Base-by-base conservation (phyloP, 2,329 filamentous ascomycete genomes). In the Intubia oerlemansii region DNA sequence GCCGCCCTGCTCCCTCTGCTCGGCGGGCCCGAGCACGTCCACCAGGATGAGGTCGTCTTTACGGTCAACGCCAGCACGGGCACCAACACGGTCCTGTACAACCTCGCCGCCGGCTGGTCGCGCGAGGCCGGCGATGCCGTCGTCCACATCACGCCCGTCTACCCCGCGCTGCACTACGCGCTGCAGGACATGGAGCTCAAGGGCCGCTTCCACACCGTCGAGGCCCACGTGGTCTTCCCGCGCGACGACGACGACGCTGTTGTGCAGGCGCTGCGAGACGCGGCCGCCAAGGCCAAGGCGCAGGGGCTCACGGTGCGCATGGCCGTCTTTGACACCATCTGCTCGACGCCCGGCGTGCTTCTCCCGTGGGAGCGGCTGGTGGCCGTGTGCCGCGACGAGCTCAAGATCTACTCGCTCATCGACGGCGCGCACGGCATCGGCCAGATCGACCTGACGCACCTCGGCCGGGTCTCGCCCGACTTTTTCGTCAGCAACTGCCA, bases 401-500 rank as follows among this genome's bases (percentile, higher is more conserved):
- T 70, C 25, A 59, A 57, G 0, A 54, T 82, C 6, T 43, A 78
- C 32, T 76, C 67, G 34, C 51, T 69, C 10, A 53, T 82, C 29
- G 77, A 84, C 41, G 77, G 56, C 2, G 77, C 76, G 0, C 77
- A 84, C 44, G 65, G 63, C 0, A 50, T 81, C 18, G 77, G 77
- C 0, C 69, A 78, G 29, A 57, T 82, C n/a, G 57, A 65, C 4
- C 45, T 82, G 5, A 58, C 38, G 9, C 41, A 77, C 44, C 48
- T 81, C 18, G 45, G 45, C 29, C 5, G 5, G 10, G 47, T 79
- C 13, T 53, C 66, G 22, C 64, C 74, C 0, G 76, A 84, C 46
- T 82, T 82, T 49, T 68, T 79, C 39, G 60, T 76, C 21, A 67
- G 54, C 33, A 84, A 82, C 42, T 68, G 63, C 36, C 70, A 80